phyloP scores from a whole-genome alignment of 2,329 filamentous ascomycete species.

The Nothophoma quercina region DNA sequence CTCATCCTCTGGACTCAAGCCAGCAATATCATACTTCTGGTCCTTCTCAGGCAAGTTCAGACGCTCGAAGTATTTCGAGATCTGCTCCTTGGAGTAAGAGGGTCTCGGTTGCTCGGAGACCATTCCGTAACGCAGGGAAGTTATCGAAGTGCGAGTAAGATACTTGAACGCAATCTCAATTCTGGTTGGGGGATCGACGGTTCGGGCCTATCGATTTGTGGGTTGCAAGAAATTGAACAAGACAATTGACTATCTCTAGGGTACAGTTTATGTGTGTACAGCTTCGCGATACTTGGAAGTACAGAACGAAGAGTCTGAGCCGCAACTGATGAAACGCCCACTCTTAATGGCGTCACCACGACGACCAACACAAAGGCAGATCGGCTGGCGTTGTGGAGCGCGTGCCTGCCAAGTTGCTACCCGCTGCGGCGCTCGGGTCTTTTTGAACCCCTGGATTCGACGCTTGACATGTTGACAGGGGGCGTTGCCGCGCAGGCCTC shows the following conservation, averaged over 20 bases:
- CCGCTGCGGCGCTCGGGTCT: conserved; percentile 13
- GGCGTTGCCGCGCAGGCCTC: conserved; percentile 5
- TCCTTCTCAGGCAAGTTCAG: conserved; percentile 38
- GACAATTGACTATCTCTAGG: background rate
- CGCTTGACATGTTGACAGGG: conserved; percentile 19
- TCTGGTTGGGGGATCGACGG: conserved; percentile 14
- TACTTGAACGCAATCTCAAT: conserved; percentile 18
- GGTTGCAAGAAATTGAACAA: background rate
- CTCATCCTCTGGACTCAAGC: conserved; percentile 28
- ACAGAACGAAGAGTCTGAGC: background rate
- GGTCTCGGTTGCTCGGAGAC: conserved; percentile 27
- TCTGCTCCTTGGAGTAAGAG: conserved; percentile 36
- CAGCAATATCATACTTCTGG: conserved; percentile 35
- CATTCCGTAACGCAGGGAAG: conserved; percentile 24
- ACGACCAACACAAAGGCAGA: conserved; percentile 2
- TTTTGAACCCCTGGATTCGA: conserved; percentile 12
- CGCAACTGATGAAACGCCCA: conserved; percentile 2
- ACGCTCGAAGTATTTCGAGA: conserved; percentile 47
- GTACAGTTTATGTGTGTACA: background rate
- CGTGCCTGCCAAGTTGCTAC: conserved; percentile 13
- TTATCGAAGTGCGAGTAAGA: conserved; percentile 13
- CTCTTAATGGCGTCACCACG: conserved; percentile 14
- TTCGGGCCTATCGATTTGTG: conserved; percentile 4
- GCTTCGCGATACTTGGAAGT: background rate
- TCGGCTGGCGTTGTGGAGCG: conserved; percentile 13